phyloP scores from a whole-genome alignment of 1,284 basidiomycete species.

The Papiliotrema fonsecae region DNA sequence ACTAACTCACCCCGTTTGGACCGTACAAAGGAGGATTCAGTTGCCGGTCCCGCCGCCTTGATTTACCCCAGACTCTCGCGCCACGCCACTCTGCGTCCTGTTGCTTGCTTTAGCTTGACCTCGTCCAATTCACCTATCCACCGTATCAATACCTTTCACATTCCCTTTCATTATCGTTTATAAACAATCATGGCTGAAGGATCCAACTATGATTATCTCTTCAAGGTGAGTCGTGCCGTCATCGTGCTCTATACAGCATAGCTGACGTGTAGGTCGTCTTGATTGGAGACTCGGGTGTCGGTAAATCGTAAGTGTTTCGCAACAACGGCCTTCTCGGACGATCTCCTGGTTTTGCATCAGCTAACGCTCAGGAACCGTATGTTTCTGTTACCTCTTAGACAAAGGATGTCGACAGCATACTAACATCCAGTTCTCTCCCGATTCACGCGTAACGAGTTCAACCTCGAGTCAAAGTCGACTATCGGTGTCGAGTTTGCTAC shows the following conservation, averaged over 20 bases:
- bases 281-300: conserved; percentile 98
- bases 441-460: conserved; percentile 99
- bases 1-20: too few relatives aligned
- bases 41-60: too few relatives aligned
- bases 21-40: too few relatives aligned
- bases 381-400: conserved; percentile 12
- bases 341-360: conserved; percentile 3
- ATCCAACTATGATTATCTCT: conserved; percentile 90
- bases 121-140: too few relatives aligned
- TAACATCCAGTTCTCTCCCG: conserved; percentile 58
- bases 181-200: conserved; percentile 69
- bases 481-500: conserved; percentile 99
- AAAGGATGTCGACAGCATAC: neutral
- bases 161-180: neutral
- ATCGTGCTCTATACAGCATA: too few relatives aligned
- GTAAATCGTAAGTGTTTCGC: conserved; percentile 81
- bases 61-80: neutral
- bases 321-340: too few relatives aligned
- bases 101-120: too few relatives aligned
- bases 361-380: conserved; percentile 45
- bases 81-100: neutral
- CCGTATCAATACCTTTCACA: neutral
- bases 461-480: conserved; percentile 96
- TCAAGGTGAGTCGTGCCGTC: conserved; percentile 64
- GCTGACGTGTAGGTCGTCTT: conserved; percentile 72